Conservation (phyloP, 768 basidiomycete species). For the Termitomyces sp. region DNA sequence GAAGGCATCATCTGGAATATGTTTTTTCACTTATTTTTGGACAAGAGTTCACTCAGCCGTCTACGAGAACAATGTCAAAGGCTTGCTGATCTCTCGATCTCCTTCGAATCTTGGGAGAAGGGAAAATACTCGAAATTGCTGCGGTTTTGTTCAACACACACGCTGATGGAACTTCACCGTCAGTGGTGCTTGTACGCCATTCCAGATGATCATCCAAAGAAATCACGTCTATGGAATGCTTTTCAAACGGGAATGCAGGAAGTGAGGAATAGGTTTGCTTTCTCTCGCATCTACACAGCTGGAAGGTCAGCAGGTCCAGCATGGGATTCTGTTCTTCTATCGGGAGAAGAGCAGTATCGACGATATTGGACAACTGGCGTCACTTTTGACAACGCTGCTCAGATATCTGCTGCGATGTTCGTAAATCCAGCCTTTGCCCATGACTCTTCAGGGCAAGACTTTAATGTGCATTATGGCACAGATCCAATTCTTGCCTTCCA, state of each 20-base stretch:
- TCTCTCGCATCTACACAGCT: not conserved
- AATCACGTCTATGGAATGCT: slow-evolving; percentile 15
- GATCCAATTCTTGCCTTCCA: slow-evolving; percentile 38
- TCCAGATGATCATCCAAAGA: slow-evolving; percentile 14
- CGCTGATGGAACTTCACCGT: slow-evolving; percentile 30
- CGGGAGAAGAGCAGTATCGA: slow-evolving; percentile 17
- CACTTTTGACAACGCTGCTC: slow-evolving; percentile 18
- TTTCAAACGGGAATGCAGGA: slow-evolving; percentile 17
- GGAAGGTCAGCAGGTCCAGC: slow-evolving; percentile 34
- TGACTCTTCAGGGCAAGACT: slow-evolving; percentile 29
- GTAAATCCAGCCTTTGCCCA: slow-evolving; percentile 44
- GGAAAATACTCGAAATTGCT: slow-evolving; percentile 32
- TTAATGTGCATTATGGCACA: slow-evolving; percentile 37
- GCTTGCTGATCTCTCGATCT: slow-evolving; percentile 26
- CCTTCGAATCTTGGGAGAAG: slow-evolving; percentile 30
- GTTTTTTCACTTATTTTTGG: slow-evolving; percentile 43
- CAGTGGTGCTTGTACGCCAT: slow-evolving; percentile 32
- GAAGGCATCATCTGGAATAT: slow-evolving; percentile 32
- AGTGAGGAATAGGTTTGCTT: slow-evolving; percentile 3
- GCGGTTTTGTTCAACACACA: slow-evolving; percentile 30
- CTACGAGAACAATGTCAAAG: slow-evolving; percentile 32
- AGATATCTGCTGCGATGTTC: slow-evolving; percentile 17
- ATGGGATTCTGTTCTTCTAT: slow-evolving; percentile 6
- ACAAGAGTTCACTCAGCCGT: slow-evolving; percentile 25
- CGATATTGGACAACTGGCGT: slow-evolving; percentile 39